Evolutionary conservation across 805 yeast species (phyloP).

Genomic region (Lipomyces kockii): DNA sequence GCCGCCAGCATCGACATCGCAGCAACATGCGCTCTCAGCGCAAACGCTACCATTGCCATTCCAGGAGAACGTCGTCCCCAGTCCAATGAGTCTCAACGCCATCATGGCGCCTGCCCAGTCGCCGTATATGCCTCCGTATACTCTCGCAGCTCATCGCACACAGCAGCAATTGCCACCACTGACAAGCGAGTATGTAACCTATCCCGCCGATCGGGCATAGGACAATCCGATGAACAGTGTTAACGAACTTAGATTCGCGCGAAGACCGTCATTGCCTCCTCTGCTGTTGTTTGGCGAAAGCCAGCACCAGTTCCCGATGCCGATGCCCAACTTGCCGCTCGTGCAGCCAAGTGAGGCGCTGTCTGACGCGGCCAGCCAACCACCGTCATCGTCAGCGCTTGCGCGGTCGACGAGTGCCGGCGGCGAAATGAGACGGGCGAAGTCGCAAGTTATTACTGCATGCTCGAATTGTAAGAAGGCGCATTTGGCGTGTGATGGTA

Average conservation of each 20-base stretch:
- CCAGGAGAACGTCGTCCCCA: neutral
- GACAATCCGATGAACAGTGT: neutral
- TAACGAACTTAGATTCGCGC: neutral
- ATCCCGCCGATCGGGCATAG: too few relatives aligned
- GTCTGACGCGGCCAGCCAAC: neutral
- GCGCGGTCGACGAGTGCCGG: neutral
- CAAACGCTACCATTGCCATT: neutral
- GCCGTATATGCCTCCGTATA: too few relatives aligned
- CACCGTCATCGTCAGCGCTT: neutral
- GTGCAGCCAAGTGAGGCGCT: neutral
- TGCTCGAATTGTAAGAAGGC: constrained; percentile 30
- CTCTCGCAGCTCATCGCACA: neutral
- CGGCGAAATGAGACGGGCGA: constrained; percentile 6
- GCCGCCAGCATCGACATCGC: neutral
- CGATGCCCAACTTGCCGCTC: neutral
- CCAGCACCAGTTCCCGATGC: neutral
- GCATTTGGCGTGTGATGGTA: constrained; percentile 31
- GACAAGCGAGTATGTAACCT: neutral
- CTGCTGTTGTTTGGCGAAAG: neutral
- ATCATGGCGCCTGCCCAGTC: neutral
- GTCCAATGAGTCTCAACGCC: neutral
- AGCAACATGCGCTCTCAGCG: neutral
- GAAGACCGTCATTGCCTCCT: neutral
- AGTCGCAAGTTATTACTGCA: constrained; percentile 21
- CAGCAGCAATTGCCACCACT: neutral